Conservation (phyloP, 2,329 filamentous ascomycete genomes). For the Cercospora citrullina region DNA sequence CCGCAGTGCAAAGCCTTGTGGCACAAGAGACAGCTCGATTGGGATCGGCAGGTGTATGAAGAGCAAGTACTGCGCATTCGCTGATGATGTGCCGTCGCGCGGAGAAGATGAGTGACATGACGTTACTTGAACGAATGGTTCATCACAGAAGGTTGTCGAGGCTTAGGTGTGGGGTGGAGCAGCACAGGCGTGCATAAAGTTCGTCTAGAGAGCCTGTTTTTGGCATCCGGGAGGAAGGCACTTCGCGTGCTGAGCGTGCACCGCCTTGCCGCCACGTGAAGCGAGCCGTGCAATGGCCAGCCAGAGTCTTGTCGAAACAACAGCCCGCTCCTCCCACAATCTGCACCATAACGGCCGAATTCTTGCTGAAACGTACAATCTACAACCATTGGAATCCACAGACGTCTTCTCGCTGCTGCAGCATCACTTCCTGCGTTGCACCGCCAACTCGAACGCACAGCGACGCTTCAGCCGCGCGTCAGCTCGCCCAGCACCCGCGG, state of each 20-base stretch:
- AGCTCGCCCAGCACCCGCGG: constrained; percentile 12
- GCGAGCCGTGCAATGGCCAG: neutral
- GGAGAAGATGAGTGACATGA: neutral
- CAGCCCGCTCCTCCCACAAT: neutral
- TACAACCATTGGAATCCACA: neutral
- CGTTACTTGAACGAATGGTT: neutral
- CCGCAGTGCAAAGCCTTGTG: neutral
- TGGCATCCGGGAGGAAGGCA: neutral
- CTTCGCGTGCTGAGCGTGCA: neutral
- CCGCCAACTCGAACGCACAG: neutral
- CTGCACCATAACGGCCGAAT: neutral
- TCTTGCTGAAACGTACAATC: neutral
- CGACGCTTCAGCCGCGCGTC: constrained; percentile 2
- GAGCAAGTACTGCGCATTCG: neutral
- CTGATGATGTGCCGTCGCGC: neutral
- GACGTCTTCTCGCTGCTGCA: neutral
- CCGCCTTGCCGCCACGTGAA: constrained; percentile 6
- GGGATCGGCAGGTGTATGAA: neutral
- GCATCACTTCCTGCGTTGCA: neutral
- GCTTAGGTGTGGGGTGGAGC: neutral
- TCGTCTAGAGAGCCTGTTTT: neutral
- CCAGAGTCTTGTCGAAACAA: neutral
- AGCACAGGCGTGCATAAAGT: neutral
- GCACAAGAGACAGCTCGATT: neutral
- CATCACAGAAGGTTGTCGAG: neutral